Base-by-base conservation (phyloP, 108 stramenopile species). In the Ochromonas danica region DNA sequence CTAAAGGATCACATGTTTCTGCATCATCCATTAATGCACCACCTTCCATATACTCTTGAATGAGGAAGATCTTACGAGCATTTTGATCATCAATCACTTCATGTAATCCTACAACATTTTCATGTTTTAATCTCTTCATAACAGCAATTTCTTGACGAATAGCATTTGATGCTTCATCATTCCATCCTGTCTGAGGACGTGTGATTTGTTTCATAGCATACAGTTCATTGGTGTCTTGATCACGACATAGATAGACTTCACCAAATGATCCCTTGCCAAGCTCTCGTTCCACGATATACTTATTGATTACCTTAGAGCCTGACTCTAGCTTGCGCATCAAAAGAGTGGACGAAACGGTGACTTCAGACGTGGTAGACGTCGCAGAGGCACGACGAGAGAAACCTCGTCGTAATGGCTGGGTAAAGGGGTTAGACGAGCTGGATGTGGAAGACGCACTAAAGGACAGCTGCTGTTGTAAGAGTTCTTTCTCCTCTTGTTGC, bases 71-170 rank as follows among this genome's bases (percentile, higher is more conserved):
- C 27, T 83, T 80, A 31, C 43, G 45, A 30, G 78, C 71, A 17
- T 60, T 22, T 30, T 40, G 71, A 42, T 78, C 81, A 43, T 81
- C 81, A 41, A 84, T 84, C 1, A 84, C 84, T 33, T 84, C 84
- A 30, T 40, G 27, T 35, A 84, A 80, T 1, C 42, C 35, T 39
- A 84, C 45, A 1, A 84, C 33, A 61, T 84, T 81, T 28, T 79
- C 79, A 61, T 84, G 84, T 1, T 43, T 2, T 35, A 84, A 0
- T 22, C 61, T 27, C 41, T 84, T 84, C 81, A 71, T 65, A 36
- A 84, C 71, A 0, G 80, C 84, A 0, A 81, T 78, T 42, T 84
- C 84, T 42, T 75, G 43, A 10, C 31, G 14, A 39, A 75, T 75
- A 3, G 28, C 6, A 42, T 75, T 75, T 6, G 40, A 30, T 25